A percentile compares a stretch with the other conserved stretches of the same genome.
phyloP scores from a whole-genome alignment of 345 rosid genomes.

The Punica granatum region DNA sequence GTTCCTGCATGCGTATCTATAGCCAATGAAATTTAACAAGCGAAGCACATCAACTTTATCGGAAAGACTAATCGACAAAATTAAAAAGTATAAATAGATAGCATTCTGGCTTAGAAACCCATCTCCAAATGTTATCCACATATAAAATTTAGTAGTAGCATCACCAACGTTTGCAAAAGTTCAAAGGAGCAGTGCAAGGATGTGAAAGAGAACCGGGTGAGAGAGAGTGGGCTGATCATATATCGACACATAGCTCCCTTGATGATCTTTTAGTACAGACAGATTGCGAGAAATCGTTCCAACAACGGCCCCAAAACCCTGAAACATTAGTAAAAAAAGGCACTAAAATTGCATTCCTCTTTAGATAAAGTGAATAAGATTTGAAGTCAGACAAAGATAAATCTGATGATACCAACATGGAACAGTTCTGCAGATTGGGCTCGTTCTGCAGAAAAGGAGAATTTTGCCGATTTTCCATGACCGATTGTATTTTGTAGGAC shows the following conservation, averaged over 20 bases:
- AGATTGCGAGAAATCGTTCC: conserved; percentile 97
- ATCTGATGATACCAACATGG: not conserved
- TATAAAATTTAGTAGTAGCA: not conserved
- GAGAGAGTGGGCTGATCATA: conserved; percentile 87
- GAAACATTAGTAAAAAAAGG: conserved; percentile 12
- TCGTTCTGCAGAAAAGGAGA: no score
- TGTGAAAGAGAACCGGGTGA: conserved; percentile 36
- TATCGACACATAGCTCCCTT: conserved; percentile 89
- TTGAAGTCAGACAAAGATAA: not conserved
- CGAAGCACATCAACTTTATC: no score
- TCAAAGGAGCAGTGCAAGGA: not conserved
- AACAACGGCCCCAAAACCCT: conserved; percentile 98
- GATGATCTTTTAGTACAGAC: conserved; percentile 82
- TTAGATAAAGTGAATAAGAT: not conserved
- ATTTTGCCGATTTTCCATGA: no score
- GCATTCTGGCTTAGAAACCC: no score
- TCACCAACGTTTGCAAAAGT: no score
- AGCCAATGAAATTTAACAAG: not conserved
- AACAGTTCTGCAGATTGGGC: no score
- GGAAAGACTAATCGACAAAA: no score
- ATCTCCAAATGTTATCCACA: no score
- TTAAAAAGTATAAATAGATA: no score
- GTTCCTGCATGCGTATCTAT: not conserved
- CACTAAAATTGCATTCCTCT: not conserved
- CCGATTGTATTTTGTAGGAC: no score